Evolutionary conservation across 2,329 filamentous ascomycete species (phyloP).

Genomic region (Exophiala sideris): DNA sequence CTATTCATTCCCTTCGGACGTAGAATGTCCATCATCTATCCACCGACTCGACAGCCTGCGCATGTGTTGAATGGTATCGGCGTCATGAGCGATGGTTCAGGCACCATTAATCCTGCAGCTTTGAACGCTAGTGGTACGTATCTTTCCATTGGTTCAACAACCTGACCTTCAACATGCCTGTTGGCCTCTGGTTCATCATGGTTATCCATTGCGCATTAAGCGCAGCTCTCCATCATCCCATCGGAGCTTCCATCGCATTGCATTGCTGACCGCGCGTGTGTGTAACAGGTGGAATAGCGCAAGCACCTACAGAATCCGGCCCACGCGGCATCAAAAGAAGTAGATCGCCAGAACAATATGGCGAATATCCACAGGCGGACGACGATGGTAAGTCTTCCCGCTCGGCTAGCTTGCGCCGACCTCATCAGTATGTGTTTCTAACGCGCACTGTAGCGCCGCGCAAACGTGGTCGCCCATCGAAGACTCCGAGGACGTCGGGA

Average conservation of each 20-base stretch:
- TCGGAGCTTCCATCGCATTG: conserved; percentile 12
- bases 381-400: conserved; percentile 57
- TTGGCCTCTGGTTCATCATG: conserved; percentile 7
- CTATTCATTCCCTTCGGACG: conserved; percentile 8
- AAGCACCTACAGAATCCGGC: conserved; percentile 40
- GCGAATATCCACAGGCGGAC: conserved; percentile 51
- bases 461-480: conserved; percentile 50
- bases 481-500: conserved; percentile 42
- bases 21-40: conserved; percentile 42
- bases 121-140: conserved; percentile 72
- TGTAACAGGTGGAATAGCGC: conserved; percentile 37
- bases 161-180: conserved; percentile 6
- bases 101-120: conserved; percentile 86
- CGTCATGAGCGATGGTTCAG: conserved; percentile 64
- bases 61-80: conserved; percentile 62
- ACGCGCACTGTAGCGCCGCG: conserved; percentile 35
- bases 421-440: background rate
- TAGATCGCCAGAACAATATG: conserved; percentile 68
- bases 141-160: conserved; percentile 14
- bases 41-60: conserved; percentile 47
- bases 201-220: conserved; percentile 5
- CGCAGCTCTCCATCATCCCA: conserved; percentile 13
- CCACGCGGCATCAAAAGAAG: conserved; percentile 74
- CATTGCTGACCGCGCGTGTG: conserved; percentile 32
- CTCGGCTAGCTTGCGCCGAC: background rate